Conservation (phyloP, 139 green algal species). For the Zygnema circumcarinatum region DNA sequence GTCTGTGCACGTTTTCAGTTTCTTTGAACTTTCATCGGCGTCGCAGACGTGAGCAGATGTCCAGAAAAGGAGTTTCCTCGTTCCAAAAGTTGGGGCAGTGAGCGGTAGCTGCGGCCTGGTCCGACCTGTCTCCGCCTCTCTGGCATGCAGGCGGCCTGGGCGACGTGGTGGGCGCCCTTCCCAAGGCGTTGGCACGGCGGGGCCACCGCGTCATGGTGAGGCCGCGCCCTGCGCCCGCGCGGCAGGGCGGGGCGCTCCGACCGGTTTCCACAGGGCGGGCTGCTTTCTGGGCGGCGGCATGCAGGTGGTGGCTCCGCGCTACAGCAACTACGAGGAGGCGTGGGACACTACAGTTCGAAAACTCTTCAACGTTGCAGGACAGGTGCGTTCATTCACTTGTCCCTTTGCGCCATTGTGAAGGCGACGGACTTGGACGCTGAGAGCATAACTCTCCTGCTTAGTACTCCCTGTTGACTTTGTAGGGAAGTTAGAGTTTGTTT, state of each 20-base stretch:
- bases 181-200: constrained; percentile 69
- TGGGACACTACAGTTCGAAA: constrained; percentile 52
- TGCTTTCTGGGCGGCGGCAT: no score
- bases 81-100: no score
- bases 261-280: no score
- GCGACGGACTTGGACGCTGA: no score
- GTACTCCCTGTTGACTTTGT: no score
- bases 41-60: no score
- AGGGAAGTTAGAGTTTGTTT: no score
- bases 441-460: no score
- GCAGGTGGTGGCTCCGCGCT: constrained; percentile 68
- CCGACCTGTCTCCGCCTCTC: no score
- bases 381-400: constrained; percentile 50
- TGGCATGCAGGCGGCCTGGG: constrained; percentile 78
- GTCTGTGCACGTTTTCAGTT: not conserved
- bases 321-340: constrained; percentile 62
- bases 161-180: constrained; percentile 93
- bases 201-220: constrained; percentile 77
- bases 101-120: no score
- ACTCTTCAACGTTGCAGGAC: constrained; percentile 54
- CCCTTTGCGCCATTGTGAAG: constrained; percentile 10
- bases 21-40: not conserved
- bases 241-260: not conserved
- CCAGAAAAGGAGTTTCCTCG: no score
- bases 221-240: no score